Evolutionary conservation across 1,284 basidiomycete species (phyloP), one percentile per base, ranked within the genome.

Genomic region (Ceratobasidium sp.): DNA sequence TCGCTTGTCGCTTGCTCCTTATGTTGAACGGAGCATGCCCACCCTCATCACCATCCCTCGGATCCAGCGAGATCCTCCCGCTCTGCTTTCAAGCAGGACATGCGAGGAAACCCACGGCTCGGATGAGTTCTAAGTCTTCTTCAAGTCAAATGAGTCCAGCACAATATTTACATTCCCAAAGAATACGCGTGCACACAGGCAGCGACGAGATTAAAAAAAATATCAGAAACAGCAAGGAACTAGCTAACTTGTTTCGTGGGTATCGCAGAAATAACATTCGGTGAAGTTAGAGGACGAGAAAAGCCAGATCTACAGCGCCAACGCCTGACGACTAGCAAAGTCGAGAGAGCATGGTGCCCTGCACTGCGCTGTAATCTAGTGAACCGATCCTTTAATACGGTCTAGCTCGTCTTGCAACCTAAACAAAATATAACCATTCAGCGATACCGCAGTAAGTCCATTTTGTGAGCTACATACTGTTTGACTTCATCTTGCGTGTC

Each of bases 401-500:
- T 70, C 67, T 46, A 70, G 46, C 28, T 70, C 67, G 28, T 70
- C 67, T 70, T 70, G 67, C 23, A 70, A 55, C 30, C 67, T 70
- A 58, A 38, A 14, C n/a, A 38, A 13, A 23, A 23, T 28, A 26
- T 11, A 16, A 28, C 11, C 55, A n/a, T 23, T 55, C 52, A 55
- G 26, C 16, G 49, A 52, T 23, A 55, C 18, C 14, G 14, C 26
- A 41, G 18, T n/a, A 7, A 58, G 14, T 35, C 35, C 43, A 16
- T 4, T 23, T 13, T 41, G 32, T n/a, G 30, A 30, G 26, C 32
- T 38, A 89, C 91, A 84, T 90, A 93, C 92, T 89, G 87, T 79
- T 88, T 88, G 73, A 93, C 88, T 74, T 88, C 85, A 78, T 92
- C 91, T 77, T 88, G 84, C 75, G 79, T 87, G 77, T 94, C 92